A percentile compares a stretch with the other conserved stretches of the same genome.
These are phyloP conservation scores for Circinella minor DNA, from an alignment of 371 early-diverging fungal species.

Conservation along the genomic window DNA sequence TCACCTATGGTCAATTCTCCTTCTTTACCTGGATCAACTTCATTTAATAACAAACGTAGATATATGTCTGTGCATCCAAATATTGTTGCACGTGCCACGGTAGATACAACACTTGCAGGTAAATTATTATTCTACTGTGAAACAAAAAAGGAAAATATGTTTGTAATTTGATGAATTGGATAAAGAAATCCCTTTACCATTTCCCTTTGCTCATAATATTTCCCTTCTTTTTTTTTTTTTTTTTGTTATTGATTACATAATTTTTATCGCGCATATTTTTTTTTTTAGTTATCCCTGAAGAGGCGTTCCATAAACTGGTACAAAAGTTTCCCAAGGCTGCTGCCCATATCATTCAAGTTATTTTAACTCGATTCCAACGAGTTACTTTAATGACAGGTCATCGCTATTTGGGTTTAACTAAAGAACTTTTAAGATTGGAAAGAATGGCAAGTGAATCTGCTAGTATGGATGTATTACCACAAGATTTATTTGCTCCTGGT, in stretches of 20 bases:
- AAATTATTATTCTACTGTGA: background rate
- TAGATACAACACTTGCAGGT: slow-evolving; percentile 86
- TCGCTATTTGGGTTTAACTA: slow-evolving; percentile 90
- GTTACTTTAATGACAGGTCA: slow-evolving; percentile 93
- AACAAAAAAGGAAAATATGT: background rate
- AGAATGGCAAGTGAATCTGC: slow-evolving; percentile 74
- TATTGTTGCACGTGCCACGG: slow-evolving; percentile 84
- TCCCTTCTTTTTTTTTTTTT: too few relatives aligned
- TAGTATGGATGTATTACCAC: slow-evolving; percentile 53
- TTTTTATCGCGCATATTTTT: too few relatives aligned
- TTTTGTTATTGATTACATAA: background rate
- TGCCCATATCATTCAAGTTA: slow-evolving; percentile 95
- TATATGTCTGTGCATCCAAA: slow-evolving; percentile 67
- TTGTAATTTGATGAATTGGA: too few relatives aligned
- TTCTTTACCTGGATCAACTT: background rate
- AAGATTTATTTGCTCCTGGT: slow-evolving; percentile 67
- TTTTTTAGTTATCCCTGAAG: slow-evolving; percentile 83
- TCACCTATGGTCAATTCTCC: background rate
- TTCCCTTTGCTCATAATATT: too few relatives aligned
- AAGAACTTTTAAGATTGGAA: slow-evolving; percentile 86
- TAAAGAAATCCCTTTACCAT: too few relatives aligned
- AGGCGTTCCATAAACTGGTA: slow-evolving; percentile 88
- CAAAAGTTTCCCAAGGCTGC: slow-evolving; percentile 93
- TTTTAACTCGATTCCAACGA: slow-evolving; percentile 93
- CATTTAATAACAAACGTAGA: slow-evolving; percentile 5